Base-by-base conservation (phyloP, 1,139 yeast genomes). In the Entelexis paramagnoliae region DNA sequence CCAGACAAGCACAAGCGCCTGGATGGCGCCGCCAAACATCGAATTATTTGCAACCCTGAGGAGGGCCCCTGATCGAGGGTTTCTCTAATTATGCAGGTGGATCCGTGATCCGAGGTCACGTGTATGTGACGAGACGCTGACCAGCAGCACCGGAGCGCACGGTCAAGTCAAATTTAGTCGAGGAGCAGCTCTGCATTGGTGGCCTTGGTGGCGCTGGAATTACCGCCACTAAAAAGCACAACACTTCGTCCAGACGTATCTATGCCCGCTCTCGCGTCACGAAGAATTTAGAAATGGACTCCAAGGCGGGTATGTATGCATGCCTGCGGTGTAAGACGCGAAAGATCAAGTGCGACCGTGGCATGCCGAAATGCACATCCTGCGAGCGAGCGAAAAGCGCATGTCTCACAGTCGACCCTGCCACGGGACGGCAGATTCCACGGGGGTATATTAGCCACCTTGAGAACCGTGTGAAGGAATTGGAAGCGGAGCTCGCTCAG, bases 401-500 rank as follows among this genome's bases (percentile, higher is more conserved):
- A 17, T 87, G 96, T 67, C 80, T 86, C 20, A 88, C 94, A 0
- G 67, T 85, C 13, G 96, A 88, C 64, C 87, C 95, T 0, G 87
- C 87, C 4, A 84, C 95, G 0, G 95, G 95, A 0, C 70, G 95
- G 53, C 88, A 83, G 58, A 78, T 87, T 1, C 95, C 96, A 0
- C 69, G 96, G 46, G 80, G 88, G 11, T 87, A 88, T 62, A 78
- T 86, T 7, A 75, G 79, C 16, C 83, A 81, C 60, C 68, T 88
- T 52, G 96, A 88, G 63, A 80, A 79, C 51, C 70, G 80, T 40
- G 71, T 87, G 2, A 72, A 74, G 14, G 67, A 68, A 17, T 69
- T 87, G 56, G 88, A 84, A 63, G 60, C 62, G 3, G 69, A 72
- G 53, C 64, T 86, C 44, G 65, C 35, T 22, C 45, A 41, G 16